Conservation (phyloP, 2,329 filamentous ascomycete species). For the Phialemoniopsis sp. region DNA sequence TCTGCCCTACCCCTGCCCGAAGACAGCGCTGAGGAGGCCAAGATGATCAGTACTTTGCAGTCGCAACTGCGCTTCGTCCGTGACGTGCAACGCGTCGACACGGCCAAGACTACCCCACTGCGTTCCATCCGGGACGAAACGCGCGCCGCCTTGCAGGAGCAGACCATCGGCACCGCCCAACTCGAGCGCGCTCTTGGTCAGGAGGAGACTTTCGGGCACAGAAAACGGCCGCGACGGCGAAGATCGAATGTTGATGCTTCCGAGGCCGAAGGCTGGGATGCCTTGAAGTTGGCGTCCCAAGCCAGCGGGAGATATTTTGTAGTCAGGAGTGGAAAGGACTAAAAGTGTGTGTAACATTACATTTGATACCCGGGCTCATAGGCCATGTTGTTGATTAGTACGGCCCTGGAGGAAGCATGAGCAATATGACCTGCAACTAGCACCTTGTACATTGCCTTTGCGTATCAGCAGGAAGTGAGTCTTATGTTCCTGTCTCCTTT, state of each 20-base stretch:
- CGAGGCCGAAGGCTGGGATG: conserved; percentile 64
- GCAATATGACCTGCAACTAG: no score
- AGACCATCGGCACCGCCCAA: conserved; percentile 54
- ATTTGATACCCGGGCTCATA: no score
- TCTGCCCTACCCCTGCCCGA: conserved; percentile 78
- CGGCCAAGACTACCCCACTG: conserved; percentile 67
- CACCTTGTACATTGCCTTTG: no score
- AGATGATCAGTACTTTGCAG: conserved; percentile 70
- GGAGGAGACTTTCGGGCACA: conserved; percentile 59
- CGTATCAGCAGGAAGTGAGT: no score
- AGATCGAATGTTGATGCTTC: conserved; percentile 24
- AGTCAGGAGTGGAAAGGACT: conserved; percentile 56
- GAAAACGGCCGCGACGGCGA: conserved; percentile 35
- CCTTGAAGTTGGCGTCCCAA: conserved; percentile 59
- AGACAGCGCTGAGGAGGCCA: conserved; percentile 55
- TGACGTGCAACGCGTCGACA: conserved; percentile 77
- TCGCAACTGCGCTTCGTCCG: conserved; percentile 90
- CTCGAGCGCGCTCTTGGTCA: conserved; percentile 50
- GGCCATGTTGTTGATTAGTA: no score
- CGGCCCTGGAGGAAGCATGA: no score
- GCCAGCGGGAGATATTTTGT: conserved; percentile 73
- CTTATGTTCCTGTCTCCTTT: no score
- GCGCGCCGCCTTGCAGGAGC: conserved; percentile 43
- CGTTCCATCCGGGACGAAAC: conserved; percentile 81
- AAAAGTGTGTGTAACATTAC: no score